Conservation (phyloP, 2,329 filamentous ascomycete genomes). For the Ophiostoma pallidulum region DNA sequence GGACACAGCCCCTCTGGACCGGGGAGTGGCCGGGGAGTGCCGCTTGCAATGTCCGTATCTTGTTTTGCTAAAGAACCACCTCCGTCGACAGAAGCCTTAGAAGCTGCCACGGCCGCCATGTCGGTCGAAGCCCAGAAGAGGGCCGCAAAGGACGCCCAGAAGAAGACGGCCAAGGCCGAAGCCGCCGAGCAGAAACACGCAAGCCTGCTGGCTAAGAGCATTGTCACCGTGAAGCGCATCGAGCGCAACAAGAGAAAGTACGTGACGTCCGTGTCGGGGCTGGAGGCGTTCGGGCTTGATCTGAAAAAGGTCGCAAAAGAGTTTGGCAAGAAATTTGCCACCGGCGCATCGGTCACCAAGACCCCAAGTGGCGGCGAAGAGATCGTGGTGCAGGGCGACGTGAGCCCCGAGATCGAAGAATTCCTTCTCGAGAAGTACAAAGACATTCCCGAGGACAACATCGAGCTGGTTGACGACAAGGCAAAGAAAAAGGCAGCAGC, state of each 20-base stretch:
- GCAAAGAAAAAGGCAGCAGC: conserved; percentile 64
- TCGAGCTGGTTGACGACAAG: conserved; percentile 92
- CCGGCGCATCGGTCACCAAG: conserved; percentile 87
- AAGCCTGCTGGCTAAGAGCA: conserved; percentile 71
- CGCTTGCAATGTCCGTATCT: no score
- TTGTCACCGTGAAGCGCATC: conserved; percentile 88
- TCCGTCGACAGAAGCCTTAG: conserved; percentile 55
- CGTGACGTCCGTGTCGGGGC: conserved; percentile 82
- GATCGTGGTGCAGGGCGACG: conserved; percentile 95
- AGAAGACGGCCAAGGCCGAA: conserved; percentile 92
- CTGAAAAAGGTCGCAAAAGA: conserved; percentile 96
- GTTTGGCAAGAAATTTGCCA: conserved; percentile 97
- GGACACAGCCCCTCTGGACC: neutral
- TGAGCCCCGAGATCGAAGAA: conserved; percentile 89
- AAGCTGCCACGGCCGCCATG: conserved; percentile 74
- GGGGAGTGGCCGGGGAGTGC: conserved; percentile 23
- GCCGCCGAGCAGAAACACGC: conserved; percentile 75
- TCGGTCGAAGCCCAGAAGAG: conserved; percentile 89
- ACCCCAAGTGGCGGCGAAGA: conserved; percentile 78
- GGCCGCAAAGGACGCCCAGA: conserved; percentile 89
- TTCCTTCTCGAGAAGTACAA: conserved; percentile 84
- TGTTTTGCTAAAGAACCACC: conserved; percentile 6
- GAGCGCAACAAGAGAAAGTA: conserved; percentile 98
- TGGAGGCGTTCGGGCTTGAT: conserved; percentile 85
- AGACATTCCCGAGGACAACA: conserved; percentile 87